A percentile compares a stretch with the other conserved stretches of the same genome.
These are phyloP conservation scores for Xylariaceae sp. DNA, from an alignment of 2,329 filamentous ascomycete species.

Conservation along the genomic window DNA sequence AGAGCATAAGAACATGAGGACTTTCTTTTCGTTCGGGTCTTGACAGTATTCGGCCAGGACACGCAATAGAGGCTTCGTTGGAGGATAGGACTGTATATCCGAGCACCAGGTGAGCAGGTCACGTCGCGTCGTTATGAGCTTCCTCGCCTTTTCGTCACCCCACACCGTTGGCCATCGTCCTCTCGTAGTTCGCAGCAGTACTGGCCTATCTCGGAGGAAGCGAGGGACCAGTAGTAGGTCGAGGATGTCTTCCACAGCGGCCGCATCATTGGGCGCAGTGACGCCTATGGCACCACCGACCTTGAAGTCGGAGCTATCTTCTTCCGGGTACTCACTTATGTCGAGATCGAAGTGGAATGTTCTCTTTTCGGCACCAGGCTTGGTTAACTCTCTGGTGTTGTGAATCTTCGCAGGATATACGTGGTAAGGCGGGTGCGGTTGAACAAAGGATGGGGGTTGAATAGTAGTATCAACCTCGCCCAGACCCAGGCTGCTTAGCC, in stretches of 20 bases:
- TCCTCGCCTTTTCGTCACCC: constrained; percentile 81
- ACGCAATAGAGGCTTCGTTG: constrained; percentile 80
- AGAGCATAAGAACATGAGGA: constrained; percentile 78
- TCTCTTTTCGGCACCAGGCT: constrained; percentile 84
- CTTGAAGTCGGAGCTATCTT: constrained; percentile 84
- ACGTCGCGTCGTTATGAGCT: constrained; percentile 82
- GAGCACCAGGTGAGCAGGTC: constrained; percentile 95
- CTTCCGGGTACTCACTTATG: constrained; percentile 86
- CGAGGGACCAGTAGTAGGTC: constrained; percentile 75
- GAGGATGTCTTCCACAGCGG: constrained; percentile 76
- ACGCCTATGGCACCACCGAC: constrained; percentile 94
- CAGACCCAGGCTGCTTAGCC: constrained; percentile 29
- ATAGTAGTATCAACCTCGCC: constrained; percentile 51
- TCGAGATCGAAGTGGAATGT: constrained; percentile 98
- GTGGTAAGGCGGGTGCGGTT: constrained; percentile 88
- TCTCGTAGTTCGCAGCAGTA: constrained; percentile 69
- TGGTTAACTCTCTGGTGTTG: constrained; percentile 79
- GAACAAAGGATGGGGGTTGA: constrained; percentile 83
- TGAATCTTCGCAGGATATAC: constrained; percentile 88
- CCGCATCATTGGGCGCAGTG: constrained; percentile 76
- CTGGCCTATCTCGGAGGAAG: constrained; percentile 76
- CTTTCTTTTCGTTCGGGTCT: constrained; percentile 78
- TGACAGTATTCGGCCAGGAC: constrained; percentile 79
- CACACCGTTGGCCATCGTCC: constrained; percentile 97
- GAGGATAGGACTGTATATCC: constrained; percentile 87